Evolutionary conservation across 2,329 filamentous ascomycete species (phyloP), one percentile per base, ranked within the genome.

Genomic region (Aspergillus arachidicola): DNA sequence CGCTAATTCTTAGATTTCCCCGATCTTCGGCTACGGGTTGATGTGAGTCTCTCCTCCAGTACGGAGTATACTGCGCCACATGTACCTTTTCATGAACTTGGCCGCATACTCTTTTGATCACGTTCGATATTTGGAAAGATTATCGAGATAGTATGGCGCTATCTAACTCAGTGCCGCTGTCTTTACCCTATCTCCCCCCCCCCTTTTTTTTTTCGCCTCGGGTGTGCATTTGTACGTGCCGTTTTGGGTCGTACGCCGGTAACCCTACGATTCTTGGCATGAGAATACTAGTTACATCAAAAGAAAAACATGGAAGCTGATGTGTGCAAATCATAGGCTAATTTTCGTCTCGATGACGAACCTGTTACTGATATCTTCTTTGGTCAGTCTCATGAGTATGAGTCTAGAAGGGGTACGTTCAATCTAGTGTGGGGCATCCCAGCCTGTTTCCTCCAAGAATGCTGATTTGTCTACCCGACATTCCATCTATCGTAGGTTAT

Each of bases 321-420:
- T 70, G 55, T 66, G 30, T 23, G 50, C 63, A 61, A 45, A 43
- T 45, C 26, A 23, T 67, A 81, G 79, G 85, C 77, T 89, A 59
- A 78, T 87, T 60, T 89, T 88, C 65, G 82, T 88, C 48, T 84
- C 82, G 61, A 78, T 89, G 76, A 88, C 85, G 58, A 88, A 88
- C 67, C 84, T 88, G 56, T 76, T 88, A 21, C 78, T 88, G 61
- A 83, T 88, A 63, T 87, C 86, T 36, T 86, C 84, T 34, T 75
- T 87, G 66, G 86, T 87, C 65, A 85, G 83, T 64, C 77, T 87
- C 63, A 79, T 88, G 71, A 85, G 84, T 48, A 86, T 87, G 76
- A 86, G 83, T 63, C 74, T 88, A 61, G 70, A 86, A 84, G 81
- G 85, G 82, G 79, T 75, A 79, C 71, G 69, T 69, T 41, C 57